Percentiles rank a stretch among this genome's conserved stretches.
Evolutionary conservation across 2,329 filamentous ascomycete species (phyloP).

Genomic region (Leptoxyphium fumago): DNA sequence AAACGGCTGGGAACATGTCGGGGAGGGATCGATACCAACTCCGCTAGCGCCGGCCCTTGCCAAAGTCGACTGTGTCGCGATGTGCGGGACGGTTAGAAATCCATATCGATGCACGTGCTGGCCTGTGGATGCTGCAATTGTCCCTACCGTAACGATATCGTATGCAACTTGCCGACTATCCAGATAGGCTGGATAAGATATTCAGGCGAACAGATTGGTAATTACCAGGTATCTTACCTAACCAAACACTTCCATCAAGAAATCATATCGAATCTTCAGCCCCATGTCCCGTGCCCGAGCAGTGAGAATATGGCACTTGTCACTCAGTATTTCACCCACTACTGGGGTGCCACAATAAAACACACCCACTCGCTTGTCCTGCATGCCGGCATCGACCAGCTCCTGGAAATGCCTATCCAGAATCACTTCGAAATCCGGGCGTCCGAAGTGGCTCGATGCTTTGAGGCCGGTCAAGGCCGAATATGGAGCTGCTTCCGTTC

Average conservation of each 20-base stretch:
- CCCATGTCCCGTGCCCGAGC: constrained; percentile 37
- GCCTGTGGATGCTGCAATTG: too few species aligned
- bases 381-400: constrained; percentile 26
- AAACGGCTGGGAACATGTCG: too few species aligned
- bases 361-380: constrained; percentile 36
- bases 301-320: constrained; percentile 38
- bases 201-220: too few species aligned
- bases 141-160: too few species aligned
- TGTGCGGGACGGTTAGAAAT: too few species aligned
- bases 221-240: not conserved
- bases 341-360: constrained; percentile 43
- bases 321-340: constrained; percentile 41
- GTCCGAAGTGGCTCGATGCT: constrained; percentile 39
- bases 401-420: constrained; percentile 40
- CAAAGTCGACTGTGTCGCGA: too few species aligned
- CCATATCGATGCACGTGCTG: too few species aligned
- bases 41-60: too few species aligned
- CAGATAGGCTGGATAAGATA: too few species aligned
- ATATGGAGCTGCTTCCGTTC: constrained; percentile 36
- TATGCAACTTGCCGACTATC: too few species aligned
- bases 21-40: too few species aligned
- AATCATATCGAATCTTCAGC: constrained; percentile 40
- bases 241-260: constrained; percentile 44
- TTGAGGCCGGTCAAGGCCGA: constrained; percentile 40
- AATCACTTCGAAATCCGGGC: constrained; percentile 40